Evolutionary conservation across 1,284 basidiomycete species (phyloP).

Genomic region (Cutaneotrichosporon dermatis): DNA sequence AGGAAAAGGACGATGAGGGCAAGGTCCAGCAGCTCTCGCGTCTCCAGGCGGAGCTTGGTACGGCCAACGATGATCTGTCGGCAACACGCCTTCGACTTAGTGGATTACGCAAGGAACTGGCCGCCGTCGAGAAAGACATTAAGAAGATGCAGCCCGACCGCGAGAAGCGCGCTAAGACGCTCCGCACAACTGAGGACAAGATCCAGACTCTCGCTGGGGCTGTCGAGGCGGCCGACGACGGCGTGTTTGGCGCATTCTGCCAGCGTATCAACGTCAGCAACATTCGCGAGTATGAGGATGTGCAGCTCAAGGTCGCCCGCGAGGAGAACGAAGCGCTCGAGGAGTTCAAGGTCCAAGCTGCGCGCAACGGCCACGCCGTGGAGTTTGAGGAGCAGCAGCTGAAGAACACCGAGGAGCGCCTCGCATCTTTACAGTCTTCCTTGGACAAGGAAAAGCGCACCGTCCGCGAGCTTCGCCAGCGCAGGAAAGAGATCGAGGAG

Average conservation of each 20-base stretch:
- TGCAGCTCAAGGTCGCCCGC: conserved; percentile 80
- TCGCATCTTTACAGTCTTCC: conserved; percentile 57
- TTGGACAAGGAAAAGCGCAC: conserved; percentile 59
- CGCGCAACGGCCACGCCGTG: conserved; percentile 79
- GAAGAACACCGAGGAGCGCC: conserved; percentile 60
- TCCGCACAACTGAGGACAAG: conserved; percentile 56
- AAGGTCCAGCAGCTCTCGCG: conserved; percentile 71
- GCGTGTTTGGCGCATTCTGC: conserved; percentile 77
- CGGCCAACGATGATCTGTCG: conserved; percentile 75
- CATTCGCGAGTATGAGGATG: conserved; percentile 92
- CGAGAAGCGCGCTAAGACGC: conserved; percentile 56
- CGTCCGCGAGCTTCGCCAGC: conserved; percentile 52
- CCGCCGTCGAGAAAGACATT: conserved; percentile 66
- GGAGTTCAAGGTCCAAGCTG: conserved; percentile 80
- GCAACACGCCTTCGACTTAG: conserved; percentile 34
- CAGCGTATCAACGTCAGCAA: conserved; percentile 69
- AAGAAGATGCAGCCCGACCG: conserved; percentile 64
- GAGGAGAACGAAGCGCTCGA: conserved; percentile 80
- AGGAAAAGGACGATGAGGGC: conserved; percentile 74
- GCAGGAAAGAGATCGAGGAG: conserved; percentile 58
- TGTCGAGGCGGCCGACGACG: conserved; percentile 74
- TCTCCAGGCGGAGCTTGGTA: conserved; percentile 66
- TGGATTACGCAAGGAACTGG: conserved; percentile 57
- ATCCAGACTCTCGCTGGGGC: conserved; percentile 58
- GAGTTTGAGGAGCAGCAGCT: conserved; percentile 76